Conservation (phyloP, 495 filamentous ascomycete genomes). For the Talaromyces borbonicus region DNA sequence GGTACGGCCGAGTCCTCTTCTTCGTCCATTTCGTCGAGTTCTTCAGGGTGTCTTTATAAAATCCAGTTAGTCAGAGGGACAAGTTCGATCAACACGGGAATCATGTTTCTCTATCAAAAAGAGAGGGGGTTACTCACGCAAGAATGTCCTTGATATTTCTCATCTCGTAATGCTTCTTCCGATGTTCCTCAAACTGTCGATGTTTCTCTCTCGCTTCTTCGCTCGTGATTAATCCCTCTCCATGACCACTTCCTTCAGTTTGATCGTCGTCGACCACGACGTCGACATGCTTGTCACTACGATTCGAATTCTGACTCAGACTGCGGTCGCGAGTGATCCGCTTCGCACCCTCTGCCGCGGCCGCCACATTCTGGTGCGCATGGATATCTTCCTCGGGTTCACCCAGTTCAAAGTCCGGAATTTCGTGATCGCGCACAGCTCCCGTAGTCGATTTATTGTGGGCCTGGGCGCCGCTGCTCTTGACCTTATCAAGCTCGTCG, state of each 20-base stretch:
- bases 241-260: conserved; percentile 42
- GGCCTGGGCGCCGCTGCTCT: too few relatives aligned
- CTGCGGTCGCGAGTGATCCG: conserved; percentile 41
- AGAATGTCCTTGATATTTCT: conserved; percentile 83
- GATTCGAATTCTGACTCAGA: conserved; percentile 38
- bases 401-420: conserved; percentile 86
- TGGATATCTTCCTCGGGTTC: conserved; percentile 70
- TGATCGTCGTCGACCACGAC: conserved; percentile 60
- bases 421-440: conserved; percentile 55
- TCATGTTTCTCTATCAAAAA: too few relatives aligned
- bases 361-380: conserved; percentile 13
- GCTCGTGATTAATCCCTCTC: conserved; percentile 49
- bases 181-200: conserved; percentile 74
- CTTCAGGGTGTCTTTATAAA: conserved; percentile 38
- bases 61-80: conserved; percentile 10
- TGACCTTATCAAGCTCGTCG: conserved; percentile 60
- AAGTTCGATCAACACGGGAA: too few relatives aligned
- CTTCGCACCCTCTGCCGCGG: conserved; percentile 11
- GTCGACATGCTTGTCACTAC: conserved; percentile 55
- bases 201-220: conserved; percentile 85
- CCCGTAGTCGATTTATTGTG: conserved; percentile 20
- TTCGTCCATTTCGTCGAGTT: conserved; percentile 41
- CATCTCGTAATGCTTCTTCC: conserved; percentile 99
- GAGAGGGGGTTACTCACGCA: conserved; percentile 43
- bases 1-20: conserved; percentile 24